These are phyloP conservation scores for Penicillium sp. DNA, from an alignment of 2,329 filamentous ascomycete genomes.

Conservation along the genomic window DNA sequence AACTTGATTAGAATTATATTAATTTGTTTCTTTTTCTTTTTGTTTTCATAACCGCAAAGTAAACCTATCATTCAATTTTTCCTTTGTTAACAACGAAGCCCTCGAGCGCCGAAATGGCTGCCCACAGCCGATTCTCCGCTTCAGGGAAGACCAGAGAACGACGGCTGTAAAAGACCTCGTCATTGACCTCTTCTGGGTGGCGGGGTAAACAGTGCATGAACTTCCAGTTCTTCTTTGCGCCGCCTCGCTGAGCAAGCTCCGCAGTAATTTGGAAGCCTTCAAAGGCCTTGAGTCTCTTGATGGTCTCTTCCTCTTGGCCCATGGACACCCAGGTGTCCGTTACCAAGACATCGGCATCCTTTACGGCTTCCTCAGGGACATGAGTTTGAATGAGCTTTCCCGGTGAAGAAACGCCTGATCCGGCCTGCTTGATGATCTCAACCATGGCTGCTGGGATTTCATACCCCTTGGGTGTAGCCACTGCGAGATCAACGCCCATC, in stretches of 20 bases:
- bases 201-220: slow-evolving; percentile 98
- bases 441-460: slow-evolving; percentile 73
- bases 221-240: slow-evolving; percentile 84
- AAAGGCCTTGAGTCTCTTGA: slow-evolving; percentile 75
- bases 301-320: slow-evolving; percentile 86
- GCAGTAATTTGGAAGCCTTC: slow-evolving; percentile 87
- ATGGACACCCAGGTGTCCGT: slow-evolving; percentile 99
- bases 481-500: slow-evolving; percentile 77
- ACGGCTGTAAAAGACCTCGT: slow-evolving; percentile 88
- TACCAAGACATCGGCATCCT: slow-evolving; percentile 81
- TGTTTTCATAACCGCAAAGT: background rate
- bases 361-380: slow-evolving; percentile 78
- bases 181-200: slow-evolving; percentile 86
- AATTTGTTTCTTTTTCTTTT: background rate
- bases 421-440: slow-evolving; percentile 64
- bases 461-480: slow-evolving; percentile 83
- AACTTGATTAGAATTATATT: background rate
- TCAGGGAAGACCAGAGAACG: slow-evolving; percentile 88
- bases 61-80: slow-evolving; percentile 49
- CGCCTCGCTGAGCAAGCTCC: slow-evolving; percentile 76
- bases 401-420: slow-evolving; percentile 52
- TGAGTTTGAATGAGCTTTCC: slow-evolving; percentile 72
- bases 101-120: slow-evolving; percentile 80
- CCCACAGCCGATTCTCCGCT: slow-evolving; percentile 91
- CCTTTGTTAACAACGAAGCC: slow-evolving; percentile 94